phyloP scores from a whole-genome alignment of 176 grass and related monocot species.

The sorghum (Sorghum bicolor) region Sorghum_bicolor_NCBIv3 NC_012871.2:65725001-65725500 shows the following conservation, averaged over 20 bases:
- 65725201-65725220: background rate
- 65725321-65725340: no score
- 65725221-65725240: slow-evolving; percentile 39
- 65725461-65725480: background rate
- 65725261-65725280: slow-evolving; percentile 32
- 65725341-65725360: background rate
- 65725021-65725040: background rate
- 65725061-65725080: background rate
- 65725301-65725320: background rate
- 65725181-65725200: background rate
- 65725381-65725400: background rate
- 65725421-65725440: background rate
- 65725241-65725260: background rate
- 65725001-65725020: slow-evolving; percentile 29
- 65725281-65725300: slow-evolving; percentile 42
- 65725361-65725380: background rate
- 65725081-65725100: background rate
- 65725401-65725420: no score
- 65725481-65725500: background rate
- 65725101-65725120: background rate
- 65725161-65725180: background rate
- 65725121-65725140: slow-evolving; percentile 32
- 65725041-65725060: background rate
- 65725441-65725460: background rate
- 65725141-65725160: background rate